Percentiles rank a stretch among this genome's conserved stretches.
Conservation (phyloP, 495 filamentous ascomycete species). For the Rhizodiscina lignyota region DNA sequence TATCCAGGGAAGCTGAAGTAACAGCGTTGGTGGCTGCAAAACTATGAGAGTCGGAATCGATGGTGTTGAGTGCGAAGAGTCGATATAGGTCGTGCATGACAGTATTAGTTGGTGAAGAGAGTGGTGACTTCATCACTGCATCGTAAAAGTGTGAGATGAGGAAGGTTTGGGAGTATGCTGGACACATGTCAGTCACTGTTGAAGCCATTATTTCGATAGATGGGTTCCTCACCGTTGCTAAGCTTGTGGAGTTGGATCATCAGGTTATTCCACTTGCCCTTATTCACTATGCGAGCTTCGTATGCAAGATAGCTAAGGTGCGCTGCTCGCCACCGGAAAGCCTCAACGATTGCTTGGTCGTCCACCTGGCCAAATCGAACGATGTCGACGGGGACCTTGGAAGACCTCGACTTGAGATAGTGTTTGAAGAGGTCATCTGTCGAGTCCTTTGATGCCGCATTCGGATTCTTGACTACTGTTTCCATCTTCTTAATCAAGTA, state of each 20-base stretch:
- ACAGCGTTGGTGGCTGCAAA: conserved; percentile 24
- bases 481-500: conserved; percentile 34
- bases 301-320: conserved; percentile 26
- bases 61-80: conserved; percentile 27
- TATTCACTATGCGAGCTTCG: conserved; percentile 25
- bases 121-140: conserved; percentile 14
- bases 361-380: conserved; percentile 8
- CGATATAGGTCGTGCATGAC: conserved; percentile 24
- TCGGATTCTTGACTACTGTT: conserved; percentile 15
- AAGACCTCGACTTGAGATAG: conserved; percentile 11
- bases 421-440: conserved; percentile 14
- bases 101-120: conserved; percentile 11
- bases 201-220: background rate
- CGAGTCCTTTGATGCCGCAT: conserved; percentile 13
- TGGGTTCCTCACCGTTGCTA: conserved; percentile 19
- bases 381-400: conserved; percentile 5
- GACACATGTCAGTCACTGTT: too few species aligned
- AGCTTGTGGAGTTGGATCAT: conserved; percentile 29
- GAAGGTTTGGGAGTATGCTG: conserved; percentile 30
- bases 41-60: conserved; percentile 22
- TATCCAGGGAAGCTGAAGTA: conserved; percentile 17
- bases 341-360: conserved; percentile 24
- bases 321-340: conserved; percentile 27
- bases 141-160: conserved; percentile 26
- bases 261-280: conserved; percentile 29